Base-by-base conservation (phyloP, 1,139 yeast genomes). In the Saccharomyces hybrid region DNA sequence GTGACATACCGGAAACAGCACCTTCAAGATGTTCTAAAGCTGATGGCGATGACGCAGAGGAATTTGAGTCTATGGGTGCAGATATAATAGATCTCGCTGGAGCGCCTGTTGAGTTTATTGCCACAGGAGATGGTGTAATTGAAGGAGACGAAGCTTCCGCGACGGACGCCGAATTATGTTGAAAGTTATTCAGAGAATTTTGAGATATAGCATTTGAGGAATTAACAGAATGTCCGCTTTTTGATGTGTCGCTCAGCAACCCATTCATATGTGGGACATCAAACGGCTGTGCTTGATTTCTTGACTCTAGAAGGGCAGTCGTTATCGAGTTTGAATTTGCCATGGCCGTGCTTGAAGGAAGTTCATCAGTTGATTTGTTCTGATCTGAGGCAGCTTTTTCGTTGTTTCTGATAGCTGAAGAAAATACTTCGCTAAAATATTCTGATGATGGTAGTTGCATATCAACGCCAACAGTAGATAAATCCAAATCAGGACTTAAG, bases 351-450 rank as follows among this genome's bases (percentile, higher is more conserved):
- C 23, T 46, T 16, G 52, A 27, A 9, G 38, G 27, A 19, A 46
- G 31, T 41, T 31, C 26, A n/a, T 46, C 16, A 2, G 55, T 27
- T 5, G 53, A 13, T 5, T 51, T 23, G 34, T 47, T 19, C 25
- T 38, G 44, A 19, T 38, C n/a, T 19, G 44, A 16, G 44, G 13
- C 19, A 19, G 19, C 19, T 38, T 38, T 38, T 11, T 38, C 44
- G 25, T 38, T 19, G 19, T 38, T 38, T 38, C 44, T 25, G 11
- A 38, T 38, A 13, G 31, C 11, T 46, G 48, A 46, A 13, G 49
- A 32, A 34, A 64, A 62, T 23, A 63, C 54, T 29, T 60, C 62
- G 27, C 56, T 58, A 31, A 63, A 58, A 52, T 63, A 61, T 27
- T 53, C 56, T 9, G 58, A 52, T 11, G 60, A 53, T 23, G 52